Evolutionary conservation across 257 asterid species (phyloP), one percentile per base, ranked within the genome.

Genomic region (Capsicum rhomboideum): DNA sequence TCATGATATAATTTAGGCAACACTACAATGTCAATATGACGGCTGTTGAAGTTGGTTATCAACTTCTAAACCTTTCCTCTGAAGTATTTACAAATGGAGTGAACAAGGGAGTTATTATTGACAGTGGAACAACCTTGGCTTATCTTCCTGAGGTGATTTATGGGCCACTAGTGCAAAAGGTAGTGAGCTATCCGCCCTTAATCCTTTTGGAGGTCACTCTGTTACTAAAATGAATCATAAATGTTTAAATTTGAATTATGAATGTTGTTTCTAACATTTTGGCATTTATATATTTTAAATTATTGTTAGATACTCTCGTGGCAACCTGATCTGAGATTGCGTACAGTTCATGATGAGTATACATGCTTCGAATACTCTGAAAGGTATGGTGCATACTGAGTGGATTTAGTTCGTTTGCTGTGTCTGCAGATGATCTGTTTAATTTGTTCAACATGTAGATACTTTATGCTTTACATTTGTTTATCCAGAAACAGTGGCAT

Each of bases 21-120:
- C 98, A 97, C 90, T 97, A 97, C 94, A 95, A 90, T 92, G 99
- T 97, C 91, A 97, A 97, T 89, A 90, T 97, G 98, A 97, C 98
- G 44, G 93, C 90, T 80, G 87, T 97, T 89, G 97, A 93, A 84
- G 95, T 97, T 64, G 99, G 97, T 80, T 87, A 29, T 64, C 92
- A 91, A 82, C 87, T 80, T 83, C 92, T 97, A 84, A 93, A 90
- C 87, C 91, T 95, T 86, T 87, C 99, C 75, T 49, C 90, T 83
- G 97, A 92, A 81, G 52, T 89, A 75, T 91, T 89, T 87, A 68
- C 55, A 84, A 85, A 79, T 80, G 97, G 93, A 85, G 95, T 89
- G 90, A 92, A 89, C 83, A 88, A 86, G 83, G 98, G 98, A 79
- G 97, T 95, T 77, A 91, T 97, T 87, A 97, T 97, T 88, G 99